phyloP scores from a whole-genome alignment of 495 filamentous ascomycete genomes.

The Penicillium soppii region DNA sequence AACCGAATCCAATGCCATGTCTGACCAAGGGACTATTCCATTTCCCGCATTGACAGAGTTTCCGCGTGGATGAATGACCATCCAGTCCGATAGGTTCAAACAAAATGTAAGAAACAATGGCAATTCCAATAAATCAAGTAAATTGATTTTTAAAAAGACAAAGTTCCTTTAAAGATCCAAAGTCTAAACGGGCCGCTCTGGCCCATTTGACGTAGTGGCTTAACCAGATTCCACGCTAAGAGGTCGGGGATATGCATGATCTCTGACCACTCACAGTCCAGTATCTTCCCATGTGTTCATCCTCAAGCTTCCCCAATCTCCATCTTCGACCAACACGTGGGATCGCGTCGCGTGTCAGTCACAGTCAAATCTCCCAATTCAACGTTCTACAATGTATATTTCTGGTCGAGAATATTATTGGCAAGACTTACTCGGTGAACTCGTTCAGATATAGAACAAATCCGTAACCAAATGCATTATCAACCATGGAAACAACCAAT shows the following conservation, averaged over 20 bases:
- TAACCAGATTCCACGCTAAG: not conserved
- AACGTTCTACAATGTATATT: not conserved
- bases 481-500: not conserved
- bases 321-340: not conserved
- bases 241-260: not conserved
- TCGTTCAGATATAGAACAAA: not conserved
- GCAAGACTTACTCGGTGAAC: not conserved
- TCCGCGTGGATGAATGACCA: not conserved
- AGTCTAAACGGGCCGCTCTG: constrained; percentile 3
- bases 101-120: not conserved
- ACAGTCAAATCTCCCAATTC: not conserved
- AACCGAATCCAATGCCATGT: not conserved
- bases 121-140: too few species aligned
- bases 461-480: not conserved
- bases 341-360: not conserved
- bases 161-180: not conserved
- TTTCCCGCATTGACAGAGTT: not conserved
- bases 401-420: not conserved
- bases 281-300: constrained; percentile 3
- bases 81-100: not conserved
- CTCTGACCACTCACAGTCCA: constrained; percentile 5
- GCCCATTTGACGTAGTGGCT: constrained; percentile 6
- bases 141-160: too few species aligned
- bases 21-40: not conserved
- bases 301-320: not conserved